Percentiles rank a stretch among this genome's conserved stretches.
These are phyloP conservation scores for Corymbia citriodora DNA, from an alignment of 441 rosid genomes.

Conservation along the genomic window DNA sequence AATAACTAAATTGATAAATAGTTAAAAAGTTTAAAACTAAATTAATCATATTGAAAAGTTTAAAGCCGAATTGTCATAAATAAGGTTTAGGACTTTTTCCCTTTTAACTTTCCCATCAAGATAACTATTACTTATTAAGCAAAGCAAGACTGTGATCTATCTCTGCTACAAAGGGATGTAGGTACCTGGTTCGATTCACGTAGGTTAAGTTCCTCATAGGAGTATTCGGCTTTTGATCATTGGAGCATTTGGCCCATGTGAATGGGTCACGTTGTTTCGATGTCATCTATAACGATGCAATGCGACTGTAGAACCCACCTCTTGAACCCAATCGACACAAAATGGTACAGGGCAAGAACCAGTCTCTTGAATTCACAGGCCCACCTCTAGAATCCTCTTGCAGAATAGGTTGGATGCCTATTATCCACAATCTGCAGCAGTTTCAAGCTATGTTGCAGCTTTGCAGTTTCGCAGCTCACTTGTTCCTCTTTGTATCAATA, in stretches of 20 bases:
- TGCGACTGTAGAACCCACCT: neutral
- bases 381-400: neutral
- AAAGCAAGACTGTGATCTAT: neutral
- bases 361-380: neutral
- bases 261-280: neutral
- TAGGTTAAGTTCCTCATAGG: neutral
- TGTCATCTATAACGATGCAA: too few species aligned
- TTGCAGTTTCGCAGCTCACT: neutral
- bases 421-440: neutral
- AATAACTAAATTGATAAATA: neutral
- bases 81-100: too few species aligned
- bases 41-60: too few species aligned
- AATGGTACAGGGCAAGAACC: neutral
- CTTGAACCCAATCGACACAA: neutral
- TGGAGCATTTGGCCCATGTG: neutral
- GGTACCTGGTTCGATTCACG: rapidly evolving
- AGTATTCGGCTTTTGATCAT: neutral
- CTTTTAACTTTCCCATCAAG: neutral
- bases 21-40: too few species aligned
- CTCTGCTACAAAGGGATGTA: neutral
- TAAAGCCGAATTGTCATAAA: rapidly evolving
- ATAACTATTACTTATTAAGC: neutral
- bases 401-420: too few species aligned
- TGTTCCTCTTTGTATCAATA: neutral
- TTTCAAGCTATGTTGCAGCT: neutral